phyloP scores from a whole-genome alignment of 805 yeast species.

The Priceomyces melissophilus region DNA sequence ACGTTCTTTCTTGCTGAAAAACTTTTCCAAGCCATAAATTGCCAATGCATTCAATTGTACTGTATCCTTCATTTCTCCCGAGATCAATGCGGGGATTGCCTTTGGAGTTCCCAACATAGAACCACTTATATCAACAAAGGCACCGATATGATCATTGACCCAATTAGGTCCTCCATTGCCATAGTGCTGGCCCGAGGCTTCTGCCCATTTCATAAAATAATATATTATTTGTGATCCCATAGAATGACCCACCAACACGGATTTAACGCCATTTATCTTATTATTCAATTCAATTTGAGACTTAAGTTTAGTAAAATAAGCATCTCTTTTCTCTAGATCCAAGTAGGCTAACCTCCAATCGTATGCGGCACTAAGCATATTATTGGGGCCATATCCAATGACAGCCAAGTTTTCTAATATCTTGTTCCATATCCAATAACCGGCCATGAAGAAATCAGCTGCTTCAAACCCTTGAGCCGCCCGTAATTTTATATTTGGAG shows the following conservation, averaged over 20 bases:
- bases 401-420: slow-evolving; percentile 92
- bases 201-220: slow-evolving; percentile 95
- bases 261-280: slow-evolving; percentile 55
- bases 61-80: slow-evolving; percentile 98
- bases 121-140: slow-evolving; percentile 86
- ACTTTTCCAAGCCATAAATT: slow-evolving; percentile 89
- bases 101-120: slow-evolving; percentile 93
- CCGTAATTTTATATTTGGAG: slow-evolving; percentile 72
- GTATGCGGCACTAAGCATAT: slow-evolving; percentile 86
- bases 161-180: slow-evolving; percentile 92
- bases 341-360: slow-evolving; percentile 94
- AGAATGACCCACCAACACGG: slow-evolving; percentile 84
- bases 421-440: slow-evolving; percentile 99
- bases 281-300: slow-evolving; percentile 62
- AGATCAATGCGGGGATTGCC: slow-evolving; percentile 83
- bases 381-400: slow-evolving; percentile 88
- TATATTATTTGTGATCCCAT: slow-evolving; percentile 93
- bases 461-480: slow-evolving; percentile 97
- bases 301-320: slow-evolving; percentile 77
- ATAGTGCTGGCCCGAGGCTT: slow-evolving; percentile 71
- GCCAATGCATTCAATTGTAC: slow-evolving; percentile 91
- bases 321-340: slow-evolving; percentile 85
- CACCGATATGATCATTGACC: slow-evolving; percentile 82
- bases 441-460: slow-evolving; percentile 93
- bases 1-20: slow-evolving; percentile 86